phyloP scores from a whole-genome alignment of 352 stramenopile genomes.

The Hyphochytrium catenoides region DNA sequence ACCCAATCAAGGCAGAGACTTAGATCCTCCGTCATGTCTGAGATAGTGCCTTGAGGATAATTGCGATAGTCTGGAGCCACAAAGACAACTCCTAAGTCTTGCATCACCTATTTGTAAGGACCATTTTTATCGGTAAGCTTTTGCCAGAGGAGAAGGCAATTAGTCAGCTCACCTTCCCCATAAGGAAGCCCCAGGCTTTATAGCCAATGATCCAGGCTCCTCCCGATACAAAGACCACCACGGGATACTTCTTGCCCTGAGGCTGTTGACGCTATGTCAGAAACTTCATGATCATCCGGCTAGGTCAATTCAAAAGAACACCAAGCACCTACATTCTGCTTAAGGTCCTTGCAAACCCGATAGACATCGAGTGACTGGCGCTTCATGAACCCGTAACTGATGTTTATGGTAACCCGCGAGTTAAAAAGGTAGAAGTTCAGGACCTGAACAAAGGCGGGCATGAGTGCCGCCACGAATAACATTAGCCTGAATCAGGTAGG shows the following conservation, averaged over 20 bases:
- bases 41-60: conserved; percentile 57
- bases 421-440: conserved; percentile 26
- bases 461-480: conserved; percentile 25
- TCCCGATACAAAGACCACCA: conserved; percentile 67
- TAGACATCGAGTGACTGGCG: conserved; percentile 67
- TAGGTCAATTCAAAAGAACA: neutral
- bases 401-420: conserved; percentile 38
- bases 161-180: conserved; percentile 43
- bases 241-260: conserved; percentile 18
- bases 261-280: conserved; percentile 1
- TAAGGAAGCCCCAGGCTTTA: conserved; percentile 66
- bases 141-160: conserved; percentile 32
- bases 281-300: neutral
- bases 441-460: conserved; percentile 25
- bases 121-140: neutral
- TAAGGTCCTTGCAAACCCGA: conserved; percentile 14
- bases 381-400: conserved; percentile 37
- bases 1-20: conserved; percentile 59
- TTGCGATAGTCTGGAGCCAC: conserved; percentile 76
- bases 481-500: too few species aligned
- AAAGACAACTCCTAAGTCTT: too few species aligned
- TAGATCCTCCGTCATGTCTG: conserved; percentile 67
- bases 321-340: conserved; percentile 2
- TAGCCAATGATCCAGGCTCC: conserved; percentile 78
- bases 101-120: too few species aligned